Conservation (phyloP, 2,329 filamentous ascomycete species). For the Cordyceps pruinosa region DNA sequence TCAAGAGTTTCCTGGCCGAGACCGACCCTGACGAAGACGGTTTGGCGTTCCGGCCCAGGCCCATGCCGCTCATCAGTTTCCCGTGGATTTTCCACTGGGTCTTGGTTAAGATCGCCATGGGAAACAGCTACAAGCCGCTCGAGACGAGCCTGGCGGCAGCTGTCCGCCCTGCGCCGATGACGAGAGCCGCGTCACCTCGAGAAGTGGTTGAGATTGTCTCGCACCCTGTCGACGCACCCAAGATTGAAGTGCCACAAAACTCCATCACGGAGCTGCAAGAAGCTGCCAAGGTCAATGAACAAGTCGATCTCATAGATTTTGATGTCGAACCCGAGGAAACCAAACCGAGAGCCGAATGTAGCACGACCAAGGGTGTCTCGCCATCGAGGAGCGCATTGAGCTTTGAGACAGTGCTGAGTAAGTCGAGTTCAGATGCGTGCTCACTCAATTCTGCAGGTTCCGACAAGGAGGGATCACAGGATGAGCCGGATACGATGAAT, state of each 20-base stretch:
- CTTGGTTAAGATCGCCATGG: conserved; percentile 27
- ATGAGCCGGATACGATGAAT: not conserved
- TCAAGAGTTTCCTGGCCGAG: conserved; percentile 23
- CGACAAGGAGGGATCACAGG: not conserved
- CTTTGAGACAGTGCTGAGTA: not conserved
- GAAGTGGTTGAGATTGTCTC: not conserved
- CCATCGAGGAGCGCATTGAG: not conserved
- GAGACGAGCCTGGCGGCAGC: not conserved
- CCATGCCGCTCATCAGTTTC: conserved; percentile 75
- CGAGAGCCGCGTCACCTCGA: not conserved
- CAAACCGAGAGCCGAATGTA: not conserved
- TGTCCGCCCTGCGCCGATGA: not conserved
- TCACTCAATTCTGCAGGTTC: not conserved
- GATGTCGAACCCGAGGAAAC: not conserved
- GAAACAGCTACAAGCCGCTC: conserved; percentile 18
- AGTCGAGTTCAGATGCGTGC: not conserved
- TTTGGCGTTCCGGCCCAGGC: conserved; percentile 13
- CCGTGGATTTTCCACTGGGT: conserved; percentile 82
- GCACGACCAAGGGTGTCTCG: not conserved
- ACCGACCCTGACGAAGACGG: not conserved
- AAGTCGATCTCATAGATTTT: not conserved
- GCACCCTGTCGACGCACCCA: too few relatives aligned
- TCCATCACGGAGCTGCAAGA: too few relatives aligned
- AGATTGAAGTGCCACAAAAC: not conserved
- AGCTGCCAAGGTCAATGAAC: not conserved